Conservation (phyloP, 352 stramenopile genomes). For the Pythium plurisporium region DNA sequence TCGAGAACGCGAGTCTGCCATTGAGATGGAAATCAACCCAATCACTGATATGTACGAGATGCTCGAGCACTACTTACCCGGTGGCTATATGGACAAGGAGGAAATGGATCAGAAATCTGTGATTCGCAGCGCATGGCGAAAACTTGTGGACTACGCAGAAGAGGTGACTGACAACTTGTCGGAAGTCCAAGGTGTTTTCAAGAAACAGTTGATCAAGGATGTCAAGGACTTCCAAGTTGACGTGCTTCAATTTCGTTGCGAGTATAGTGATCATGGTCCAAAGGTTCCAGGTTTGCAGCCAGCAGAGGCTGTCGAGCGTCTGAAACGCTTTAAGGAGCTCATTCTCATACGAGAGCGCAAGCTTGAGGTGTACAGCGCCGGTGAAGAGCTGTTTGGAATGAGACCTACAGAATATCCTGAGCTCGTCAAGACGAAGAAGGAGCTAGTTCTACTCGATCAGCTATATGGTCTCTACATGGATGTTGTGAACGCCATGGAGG, state of each 20-base stretch:
- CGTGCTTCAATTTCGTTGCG: slow-evolving; percentile 93
- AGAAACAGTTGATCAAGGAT: slow-evolving; percentile 92
- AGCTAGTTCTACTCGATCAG: slow-evolving; percentile 92
- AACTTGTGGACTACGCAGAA: slow-evolving; percentile 94
- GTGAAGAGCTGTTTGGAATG: slow-evolving; percentile 97
- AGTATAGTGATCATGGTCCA: slow-evolving; percentile 96
- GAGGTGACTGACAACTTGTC: slow-evolving; percentile 93
- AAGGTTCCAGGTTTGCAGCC: slow-evolving; percentile 97
- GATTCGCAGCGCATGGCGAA: slow-evolving; percentile 95
- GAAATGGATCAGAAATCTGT: slow-evolving; percentile 99
- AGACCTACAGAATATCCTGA: slow-evolving; percentile 95
- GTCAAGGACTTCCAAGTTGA: slow-evolving; percentile 97
- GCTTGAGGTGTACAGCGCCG: slow-evolving; percentile 94
- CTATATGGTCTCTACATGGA: slow-evolving; percentile 97
- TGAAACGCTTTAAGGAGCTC: slow-evolving; percentile 98
- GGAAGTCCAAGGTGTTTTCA: slow-evolving; percentile 95
- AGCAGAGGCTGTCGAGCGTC: slow-evolving; percentile 94
- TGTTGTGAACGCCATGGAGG: slow-evolving; percentile 95
- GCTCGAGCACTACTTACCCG: slow-evolving; percentile 91
- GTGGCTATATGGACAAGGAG: slow-evolving; percentile 98
- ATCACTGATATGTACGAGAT: slow-evolving; percentile 99
- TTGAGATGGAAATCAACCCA: slow-evolving; percentile 98
- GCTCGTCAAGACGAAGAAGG: slow-evolving; percentile 96
- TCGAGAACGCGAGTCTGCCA: slow-evolving; percentile 94
- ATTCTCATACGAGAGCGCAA: slow-evolving; percentile 97